These are phyloP conservation scores for Neurospora sublineolata DNA, from an alignment of 495 filamentous ascomycete species.

Conservation along the genomic window DNA sequence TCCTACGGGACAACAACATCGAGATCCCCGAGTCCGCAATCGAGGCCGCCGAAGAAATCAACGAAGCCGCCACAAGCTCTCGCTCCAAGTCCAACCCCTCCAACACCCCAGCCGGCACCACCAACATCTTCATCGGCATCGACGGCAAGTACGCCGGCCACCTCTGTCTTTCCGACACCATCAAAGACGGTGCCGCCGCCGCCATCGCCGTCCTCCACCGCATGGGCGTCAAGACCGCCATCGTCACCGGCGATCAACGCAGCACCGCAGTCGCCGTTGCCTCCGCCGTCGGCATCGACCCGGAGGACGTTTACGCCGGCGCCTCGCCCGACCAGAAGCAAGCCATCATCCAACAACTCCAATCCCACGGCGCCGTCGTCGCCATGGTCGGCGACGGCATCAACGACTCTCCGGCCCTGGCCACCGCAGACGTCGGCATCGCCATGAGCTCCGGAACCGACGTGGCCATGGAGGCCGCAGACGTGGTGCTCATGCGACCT, in stretches of 20 bases:
- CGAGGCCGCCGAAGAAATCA: constrained; percentile 43
- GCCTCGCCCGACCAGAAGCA: constrained; percentile 84
- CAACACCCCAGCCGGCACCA: constrained; percentile 51
- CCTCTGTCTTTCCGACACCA: constrained; percentile 73
- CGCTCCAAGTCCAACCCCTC: constrained; percentile 21
- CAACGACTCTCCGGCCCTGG: constrained; percentile 94
- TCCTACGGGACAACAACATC: constrained; percentile 58
- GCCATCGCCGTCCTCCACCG: constrained; percentile 71
- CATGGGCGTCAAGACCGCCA: constrained; percentile 75
- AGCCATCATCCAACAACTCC: constrained; percentile 64
- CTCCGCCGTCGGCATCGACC: constrained; percentile 65
- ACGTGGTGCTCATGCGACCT: constrained; percentile 89
- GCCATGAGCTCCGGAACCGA: constrained; percentile 87
- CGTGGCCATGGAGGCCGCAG: constrained; percentile 95
- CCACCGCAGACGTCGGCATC: constrained; percentile 86
- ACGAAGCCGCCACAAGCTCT: constrained; percentile 27
- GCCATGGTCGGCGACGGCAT: constrained; percentile 99
- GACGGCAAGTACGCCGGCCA: constrained; percentile 67
- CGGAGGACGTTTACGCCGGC: constrained; percentile 63
- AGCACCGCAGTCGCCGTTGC: constrained; percentile 76
- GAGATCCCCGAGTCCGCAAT: constrained; percentile 51
- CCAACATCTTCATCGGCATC: constrained; percentile 84
- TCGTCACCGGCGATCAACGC: constrained; percentile 87
- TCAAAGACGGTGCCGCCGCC: constrained; percentile 79
- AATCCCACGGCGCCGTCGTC: constrained; percentile 60